Percentiles rank a stretch among this genome's conserved stretches.
Conservation (phyloP, 139 green algal genomes). For the Tetradesmus lagerheimii region DNA sequence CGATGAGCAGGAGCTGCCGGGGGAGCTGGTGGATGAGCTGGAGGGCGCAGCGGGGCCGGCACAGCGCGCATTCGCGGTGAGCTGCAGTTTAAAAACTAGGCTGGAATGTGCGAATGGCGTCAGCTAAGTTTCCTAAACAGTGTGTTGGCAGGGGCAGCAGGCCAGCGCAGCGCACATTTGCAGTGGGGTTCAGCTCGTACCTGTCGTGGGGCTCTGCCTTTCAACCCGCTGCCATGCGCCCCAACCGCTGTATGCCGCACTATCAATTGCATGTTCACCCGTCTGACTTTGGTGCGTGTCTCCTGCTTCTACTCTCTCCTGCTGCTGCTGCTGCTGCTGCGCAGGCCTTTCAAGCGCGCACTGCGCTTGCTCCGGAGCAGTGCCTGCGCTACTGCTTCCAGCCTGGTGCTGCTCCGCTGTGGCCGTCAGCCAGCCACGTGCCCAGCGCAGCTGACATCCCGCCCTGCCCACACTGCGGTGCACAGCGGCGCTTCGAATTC, state of each 20-base stretch:
- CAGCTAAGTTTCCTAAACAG: too few species aligned
- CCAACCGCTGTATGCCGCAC: too few species aligned
- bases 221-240: too few species aligned
- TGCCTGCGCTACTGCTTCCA: conserved; percentile 87
- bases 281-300: not conserved
- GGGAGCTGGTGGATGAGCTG: conserved; percentile 70
- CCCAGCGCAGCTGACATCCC: conserved; percentile 64
- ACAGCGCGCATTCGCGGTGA: conserved; percentile 69
- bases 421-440: conserved; percentile 59
- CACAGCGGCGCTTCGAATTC: conserved; percentile 79
- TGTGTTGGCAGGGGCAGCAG: too few species aligned
- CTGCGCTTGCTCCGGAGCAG: conserved; percentile 63
- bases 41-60: conserved; percentile 58
- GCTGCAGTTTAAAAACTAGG: not conserved
- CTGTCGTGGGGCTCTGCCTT: too few species aligned
- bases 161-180: too few species aligned
- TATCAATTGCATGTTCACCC: too few species aligned
- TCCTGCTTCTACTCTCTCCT: not conserved
- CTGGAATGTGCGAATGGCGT: too few species aligned
- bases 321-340: not conserved
- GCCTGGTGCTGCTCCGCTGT: conserved; percentile 72
- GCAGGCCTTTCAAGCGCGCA: conserved; percentile 70
- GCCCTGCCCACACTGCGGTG: conserved; percentile 71
- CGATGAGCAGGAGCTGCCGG: conserved; percentile 75
- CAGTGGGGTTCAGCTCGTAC: too few species aligned